Base-by-base conservation (phyloP, 208 protist species). In the Angomonas desouzai region DNA sequence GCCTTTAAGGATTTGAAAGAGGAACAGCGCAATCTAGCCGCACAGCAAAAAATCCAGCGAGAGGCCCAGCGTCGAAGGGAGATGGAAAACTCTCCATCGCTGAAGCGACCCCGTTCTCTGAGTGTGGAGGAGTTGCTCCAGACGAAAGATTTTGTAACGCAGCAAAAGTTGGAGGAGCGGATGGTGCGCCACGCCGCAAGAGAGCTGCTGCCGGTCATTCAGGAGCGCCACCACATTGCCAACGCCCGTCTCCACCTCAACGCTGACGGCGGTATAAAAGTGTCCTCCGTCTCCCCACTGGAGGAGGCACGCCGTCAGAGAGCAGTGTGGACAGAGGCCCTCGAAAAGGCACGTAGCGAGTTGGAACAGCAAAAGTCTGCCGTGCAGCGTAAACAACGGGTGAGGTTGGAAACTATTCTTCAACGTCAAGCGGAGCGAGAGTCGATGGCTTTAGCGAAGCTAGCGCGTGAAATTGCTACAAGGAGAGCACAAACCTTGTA, bases 391-490 rank as follows among this genome's bases (percentile, higher is more conserved):
- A 45, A 61, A 11, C 59, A 83, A 28, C 65, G 79, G 4, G 32
- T 67, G n/a, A 48, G 68, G 34, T 65, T 67, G 16, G 78, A 95
- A 68, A 63, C 74, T 40, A 47, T 80, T 9, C 71, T 93, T 22
- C 48, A 48, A 20, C 68, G 75, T 3, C 73, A 86, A 59, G 79
- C 79, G 18, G 60, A 84, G 18, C 71, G 84, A 10, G 89, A 95
- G 48, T 60, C 81, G 0, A 73, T 74, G 0, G 89, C 89, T 3
- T 64, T 95, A 25, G 77, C 76, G 36, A 92, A 90, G 70, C 66
- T 95, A 6, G 85, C 86, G 13, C 78, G 75, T 55, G 76, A 90
- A 57, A 89, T 91, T 59, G 84, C 88, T 32, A 70, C 64, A 0
- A 74, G 65, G 55, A 9, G 49, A n/a, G 49, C 2, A 11, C 6